Conservation (phyloP, 1,284 basidiomycete species). For the Puccinia novopanici region DNA sequence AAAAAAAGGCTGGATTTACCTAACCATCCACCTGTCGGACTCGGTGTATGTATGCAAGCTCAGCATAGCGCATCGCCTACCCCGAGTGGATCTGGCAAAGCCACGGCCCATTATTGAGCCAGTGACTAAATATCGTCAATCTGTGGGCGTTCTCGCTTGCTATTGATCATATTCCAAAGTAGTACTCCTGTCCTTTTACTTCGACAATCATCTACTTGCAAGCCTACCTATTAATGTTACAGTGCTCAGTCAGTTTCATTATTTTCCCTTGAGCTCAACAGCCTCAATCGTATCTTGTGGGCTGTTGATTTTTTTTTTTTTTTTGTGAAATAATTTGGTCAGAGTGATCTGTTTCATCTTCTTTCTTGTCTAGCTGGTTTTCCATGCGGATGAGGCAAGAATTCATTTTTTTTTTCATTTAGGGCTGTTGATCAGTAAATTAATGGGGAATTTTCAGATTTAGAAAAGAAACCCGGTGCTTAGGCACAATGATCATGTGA, state of each 20-base stretch:
- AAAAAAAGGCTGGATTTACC: slow-evolving; percentile 7
- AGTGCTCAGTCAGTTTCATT: neutral
- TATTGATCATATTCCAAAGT: neutral
- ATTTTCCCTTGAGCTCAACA: neutral
- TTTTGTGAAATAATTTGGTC: too few species aligned
- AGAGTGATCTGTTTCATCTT: too few species aligned
- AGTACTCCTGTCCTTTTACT: neutral
- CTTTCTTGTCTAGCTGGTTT: too few species aligned
- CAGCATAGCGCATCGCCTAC: slow-evolving; percentile 17
- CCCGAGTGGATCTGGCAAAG: neutral
- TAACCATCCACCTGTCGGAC: slow-evolving; percentile 11
- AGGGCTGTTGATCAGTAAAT: too few species aligned
- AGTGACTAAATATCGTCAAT: neutral
- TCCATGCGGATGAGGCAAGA: too few species aligned
- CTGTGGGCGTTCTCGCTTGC: too few species aligned
- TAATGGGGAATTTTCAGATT: too few species aligned
- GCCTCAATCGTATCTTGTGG: neutral
- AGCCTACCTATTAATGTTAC: neutral
- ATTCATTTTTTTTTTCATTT: too few species aligned
- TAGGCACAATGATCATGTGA: too few species aligned
- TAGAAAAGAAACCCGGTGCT: too few species aligned
- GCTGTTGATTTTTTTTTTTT: too few species aligned
- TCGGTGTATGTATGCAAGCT: slow-evolving; percentile 15
- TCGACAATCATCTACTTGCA: neutral
- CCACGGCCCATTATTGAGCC: slow-evolving; percentile 6